Conservation (phyloP, 129 eudicot species). For the Calendula officinalis region DNA sequence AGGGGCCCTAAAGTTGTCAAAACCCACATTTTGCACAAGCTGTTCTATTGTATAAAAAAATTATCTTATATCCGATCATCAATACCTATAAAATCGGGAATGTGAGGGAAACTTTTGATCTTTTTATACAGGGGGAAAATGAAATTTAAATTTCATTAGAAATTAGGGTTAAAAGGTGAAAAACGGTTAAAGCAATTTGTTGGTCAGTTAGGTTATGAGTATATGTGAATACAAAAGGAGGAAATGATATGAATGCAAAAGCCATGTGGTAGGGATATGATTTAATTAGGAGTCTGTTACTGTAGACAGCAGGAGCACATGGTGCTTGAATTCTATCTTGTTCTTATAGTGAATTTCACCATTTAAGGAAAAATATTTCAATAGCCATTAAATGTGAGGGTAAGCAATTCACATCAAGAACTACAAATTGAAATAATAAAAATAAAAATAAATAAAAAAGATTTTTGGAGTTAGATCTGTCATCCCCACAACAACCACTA, state of each 20-base stretch:
- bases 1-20: slow-evolving; percentile 21
- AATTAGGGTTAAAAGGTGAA: no score
- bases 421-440: background rate
- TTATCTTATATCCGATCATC: background rate
- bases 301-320: slow-evolving; percentile 37
- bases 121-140: no score
- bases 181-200: background rate
- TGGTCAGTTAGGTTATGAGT: slow-evolving; percentile 9
- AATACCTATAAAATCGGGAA: no score
- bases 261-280: slow-evolving; percentile 32
- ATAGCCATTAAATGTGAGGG: slow-evolving; percentile 22
- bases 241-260: slow-evolving; percentile 31
- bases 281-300: slow-evolving; percentile 19
- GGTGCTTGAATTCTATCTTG: slow-evolving; percentile 29
- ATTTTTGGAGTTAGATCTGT: slow-evolving; percentile 19
- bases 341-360: slow-evolving; percentile 11
- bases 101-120: no score
- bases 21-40: background rate
- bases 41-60: background rate
- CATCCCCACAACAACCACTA: slow-evolving; percentile 23
- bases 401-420: slow-evolving; percentile 8
- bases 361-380: slow-evolving; percentile 20
- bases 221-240: slow-evolving; percentile 25
- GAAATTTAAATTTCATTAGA: no score
- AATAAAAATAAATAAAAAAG: background rate